Base-by-base conservation (phyloP, 805 yeast species). In the Sungouiozyma intestinalis region DNA sequence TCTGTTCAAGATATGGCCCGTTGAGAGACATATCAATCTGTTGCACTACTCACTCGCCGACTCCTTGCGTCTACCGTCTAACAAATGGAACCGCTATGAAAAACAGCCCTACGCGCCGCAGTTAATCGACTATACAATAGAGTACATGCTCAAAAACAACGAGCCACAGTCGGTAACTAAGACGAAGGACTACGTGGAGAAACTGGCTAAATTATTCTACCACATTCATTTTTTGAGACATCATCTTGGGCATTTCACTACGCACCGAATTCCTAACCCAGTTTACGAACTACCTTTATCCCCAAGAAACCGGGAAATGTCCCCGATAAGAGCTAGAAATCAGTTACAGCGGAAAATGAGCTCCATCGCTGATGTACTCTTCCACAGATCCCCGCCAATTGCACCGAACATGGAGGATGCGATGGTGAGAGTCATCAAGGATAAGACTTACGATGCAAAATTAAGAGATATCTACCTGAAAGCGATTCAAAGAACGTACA, bases 1-100 rank as follows among this genome's bases (percentile, higher is more conserved):
- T 4, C 21, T 47, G 20, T 18, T 31, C 8, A 15, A 32, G 4
- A 6, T 39, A 33, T 47, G 50, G 50, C 50, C 50, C 3, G 9
- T 16, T 2, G 43, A 40, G 17, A 15, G 29, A n/a, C 47, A 46
- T 21, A 29, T 16, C 13, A 19, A 33, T 9, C 17, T 41, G n/a
- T 24, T 32, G 14, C 33, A 17, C 15, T 18, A 27, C 19, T 31
- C 13, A 6, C 6, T 24, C 11, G 29, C 15, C 15, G 17, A 17
- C 16, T 32, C 16, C 36, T 13, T 13, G 11, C 6, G 16, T n/a
- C 18, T 11, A 16, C 14, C 16, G 16, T 35, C 7, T n/a, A 18
- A 16, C 35, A 24, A 21, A 40, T 8, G n/a, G 24, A 16, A 16
- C 17, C 37, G 5, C 1, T 20, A 3, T 14, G 38, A 16, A 35